These are phyloP conservation scores for Schizopora paradoxa DNA, from an alignment of 1,284 basidiomycete species.

Conservation along the genomic window DNA sequence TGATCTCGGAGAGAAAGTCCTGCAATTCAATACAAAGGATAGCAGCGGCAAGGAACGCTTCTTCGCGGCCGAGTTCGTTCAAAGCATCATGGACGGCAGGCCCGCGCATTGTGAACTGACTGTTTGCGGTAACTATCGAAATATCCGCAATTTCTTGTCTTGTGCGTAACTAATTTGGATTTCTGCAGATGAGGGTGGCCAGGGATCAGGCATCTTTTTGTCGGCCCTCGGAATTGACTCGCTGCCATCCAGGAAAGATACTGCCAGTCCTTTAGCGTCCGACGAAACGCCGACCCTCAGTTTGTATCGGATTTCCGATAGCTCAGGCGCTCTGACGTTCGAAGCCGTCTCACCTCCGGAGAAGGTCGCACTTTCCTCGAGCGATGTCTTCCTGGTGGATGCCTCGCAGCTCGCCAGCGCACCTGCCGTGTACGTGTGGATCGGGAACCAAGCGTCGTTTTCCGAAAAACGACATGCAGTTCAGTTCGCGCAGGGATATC, in stretches of 20 bases:
- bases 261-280: constrained; percentile 11
- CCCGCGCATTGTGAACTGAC: constrained; percentile 38
- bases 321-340: constrained; percentile 36
- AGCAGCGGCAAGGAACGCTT: constrained; percentile 52
- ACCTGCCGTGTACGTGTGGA: constrained; percentile 52
- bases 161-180: constrained; percentile 1
- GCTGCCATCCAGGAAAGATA: constrained; percentile 22
- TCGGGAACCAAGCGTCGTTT: constrained; percentile 44
- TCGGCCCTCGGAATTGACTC: constrained; percentile 34
- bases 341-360: constrained; percentile 30
- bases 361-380: constrained; percentile 35
- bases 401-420: constrained; percentile 38
- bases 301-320: constrained; percentile 47
- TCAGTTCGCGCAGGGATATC: constrained; percentile 50
- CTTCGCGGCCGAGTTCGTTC: constrained; percentile 54
- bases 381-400: constrained; percentile 35
- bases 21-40: constrained; percentile 49
- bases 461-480: constrained; percentile 45
- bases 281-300: constrained; percentile 15
- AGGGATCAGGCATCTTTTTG: constrained; percentile 43
- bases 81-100: constrained; percentile 39
- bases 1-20: constrained; percentile 46
- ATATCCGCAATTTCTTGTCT: not conserved
- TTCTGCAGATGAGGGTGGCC: constrained; percentile 45
- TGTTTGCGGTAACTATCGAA: constrained; percentile 45